A percentile compares a stretch with the other conserved stretches of the same genome.
Conservation (phyloP, 2,329 filamentous ascomycete species). For the Colletotrichum falcatum region DNA sequence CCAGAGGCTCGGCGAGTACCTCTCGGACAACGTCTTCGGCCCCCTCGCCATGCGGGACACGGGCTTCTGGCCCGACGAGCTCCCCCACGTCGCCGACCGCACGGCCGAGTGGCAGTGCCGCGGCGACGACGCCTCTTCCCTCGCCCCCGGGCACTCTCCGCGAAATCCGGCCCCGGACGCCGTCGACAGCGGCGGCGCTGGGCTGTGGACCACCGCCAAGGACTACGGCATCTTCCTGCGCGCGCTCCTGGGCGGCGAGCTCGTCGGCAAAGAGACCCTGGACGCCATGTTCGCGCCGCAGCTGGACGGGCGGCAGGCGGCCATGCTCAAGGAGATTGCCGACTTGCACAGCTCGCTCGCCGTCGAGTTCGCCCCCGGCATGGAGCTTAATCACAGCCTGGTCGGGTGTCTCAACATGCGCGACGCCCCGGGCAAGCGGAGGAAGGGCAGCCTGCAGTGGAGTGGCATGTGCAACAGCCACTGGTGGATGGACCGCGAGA, state of each 20-base stretch:
- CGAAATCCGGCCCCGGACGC: slow-evolving; percentile 44
- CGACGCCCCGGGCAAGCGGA: slow-evolving; percentile 54
- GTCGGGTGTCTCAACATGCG: slow-evolving; percentile 55
- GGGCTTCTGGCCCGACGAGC: slow-evolving; percentile 50
- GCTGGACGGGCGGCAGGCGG: slow-evolving; percentile 50
- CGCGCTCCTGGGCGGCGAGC: slow-evolving; percentile 47
- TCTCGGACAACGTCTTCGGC: slow-evolving; percentile 52
- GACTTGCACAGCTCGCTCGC: slow-evolving; percentile 46
- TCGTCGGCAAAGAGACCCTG: slow-evolving; percentile 49
- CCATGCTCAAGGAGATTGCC: slow-evolving; percentile 42
- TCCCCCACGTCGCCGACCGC: slow-evolving; percentile 46
- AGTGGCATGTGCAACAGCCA: slow-evolving; percentile 55
- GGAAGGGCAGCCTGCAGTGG: slow-evolving; percentile 58
- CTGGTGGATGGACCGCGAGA: slow-evolving; percentile 56
- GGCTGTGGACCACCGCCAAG: slow-evolving; percentile 55
- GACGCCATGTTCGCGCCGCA: slow-evolving; percentile 56
- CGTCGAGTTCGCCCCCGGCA: slow-evolving; percentile 52
- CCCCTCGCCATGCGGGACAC: slow-evolving; percentile 53
- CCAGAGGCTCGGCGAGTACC: slow-evolving; percentile 52
- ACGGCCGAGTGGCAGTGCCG: slow-evolving; percentile 42
- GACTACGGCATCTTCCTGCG: slow-evolving; percentile 55
- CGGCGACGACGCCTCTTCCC: slow-evolving; percentile 41
- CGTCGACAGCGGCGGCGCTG: slow-evolving; percentile 58
- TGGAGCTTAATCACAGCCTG: slow-evolving; percentile 53
- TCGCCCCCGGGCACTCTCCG: slow-evolving; percentile 41